Percentiles rank a stretch among this genome's conserved stretches.
Conservation (phyloP, 2,329 filamentous ascomycete genomes). For the Fusarium irregulare region DNA sequence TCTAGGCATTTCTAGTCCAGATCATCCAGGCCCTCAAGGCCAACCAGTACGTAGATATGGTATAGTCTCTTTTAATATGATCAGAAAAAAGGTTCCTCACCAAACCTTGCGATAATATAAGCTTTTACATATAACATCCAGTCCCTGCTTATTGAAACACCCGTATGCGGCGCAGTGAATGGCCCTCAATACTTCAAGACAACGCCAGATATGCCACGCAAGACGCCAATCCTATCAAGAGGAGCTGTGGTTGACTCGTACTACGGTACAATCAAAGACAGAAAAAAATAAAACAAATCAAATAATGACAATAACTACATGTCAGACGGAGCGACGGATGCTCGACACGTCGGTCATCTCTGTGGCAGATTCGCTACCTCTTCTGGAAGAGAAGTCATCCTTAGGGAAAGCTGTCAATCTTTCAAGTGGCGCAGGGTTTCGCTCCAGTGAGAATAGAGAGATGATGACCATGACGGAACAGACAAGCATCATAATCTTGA, state of each 20-base stretch:
- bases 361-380: slow-evolving; percentile 54
- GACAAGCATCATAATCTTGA: slow-evolving; percentile 59
- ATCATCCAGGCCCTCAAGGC: neutral
- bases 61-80: neutral
- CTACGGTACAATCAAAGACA: neutral
- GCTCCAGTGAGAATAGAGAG: slow-evolving; percentile 59
- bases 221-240: slow-evolving; percentile 8
- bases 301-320: neutral
- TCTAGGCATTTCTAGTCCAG: neutral
- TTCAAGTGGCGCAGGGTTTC: slow-evolving; percentile 53
- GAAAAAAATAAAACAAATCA: neutral
- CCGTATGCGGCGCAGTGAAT: slow-evolving; percentile 1
- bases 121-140: neutral
- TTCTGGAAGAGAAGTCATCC: slow-evolving; percentile 46
- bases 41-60: neutral
- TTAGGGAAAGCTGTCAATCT: slow-evolving; percentile 45
- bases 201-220: slow-evolving; percentile 27
- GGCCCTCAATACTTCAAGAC: neutral
- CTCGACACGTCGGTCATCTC: slow-evolving; percentile 51
- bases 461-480: slow-evolving; percentile 57
- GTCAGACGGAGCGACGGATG: slow-evolving; percentile 35
- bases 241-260: neutral
- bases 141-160: neutral
- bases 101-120: neutral
- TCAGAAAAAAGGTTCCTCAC: neutral